These are phyloP conservation scores for Monilinia laxa DNA, from an alignment of 2,329 filamentous ascomycete species.

Conservation along the genomic window DNA sequence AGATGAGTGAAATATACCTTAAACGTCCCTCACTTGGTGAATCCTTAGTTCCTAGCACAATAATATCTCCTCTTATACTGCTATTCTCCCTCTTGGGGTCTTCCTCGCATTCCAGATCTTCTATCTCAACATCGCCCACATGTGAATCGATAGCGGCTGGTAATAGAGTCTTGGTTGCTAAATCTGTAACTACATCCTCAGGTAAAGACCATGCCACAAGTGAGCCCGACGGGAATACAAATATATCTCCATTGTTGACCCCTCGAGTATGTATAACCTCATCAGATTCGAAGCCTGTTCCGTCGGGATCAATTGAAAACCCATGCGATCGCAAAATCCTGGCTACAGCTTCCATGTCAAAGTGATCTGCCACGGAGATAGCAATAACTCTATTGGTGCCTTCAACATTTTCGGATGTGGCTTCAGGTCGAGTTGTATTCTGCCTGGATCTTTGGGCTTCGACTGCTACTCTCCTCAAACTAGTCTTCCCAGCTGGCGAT, in stretches of 20 bases:
- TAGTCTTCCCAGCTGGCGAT: slow-evolving; percentile 62
- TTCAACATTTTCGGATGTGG: slow-evolving; percentile 41
- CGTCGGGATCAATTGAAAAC: slow-evolving; percentile 62
- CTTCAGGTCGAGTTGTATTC: slow-evolving; percentile 37
- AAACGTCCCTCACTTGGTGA: slow-evolving; percentile 44
- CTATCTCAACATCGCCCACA: slow-evolving; percentile 71
- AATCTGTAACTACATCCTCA: slow-evolving; percentile 65
- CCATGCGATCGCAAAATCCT: slow-evolving; percentile 58
- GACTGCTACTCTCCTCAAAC: slow-evolving; percentile 79
- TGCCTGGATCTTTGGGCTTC: slow-evolving; percentile 69
- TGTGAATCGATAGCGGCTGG: slow-evolving; percentile 76
- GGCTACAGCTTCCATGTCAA: slow-evolving; percentile 61
- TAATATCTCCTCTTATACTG: slow-evolving; percentile 80
- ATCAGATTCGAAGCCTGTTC: slow-evolving; percentile 57
- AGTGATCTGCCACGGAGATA: slow-evolving; percentile 62
- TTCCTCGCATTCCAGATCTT: slow-evolving; percentile 84
- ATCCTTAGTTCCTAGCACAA: slow-evolving; percentile 79
- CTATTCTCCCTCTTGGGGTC: slow-evolving; percentile 73
- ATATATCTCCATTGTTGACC: slow-evolving; percentile 76
- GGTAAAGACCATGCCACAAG: slow-evolving; percentile 90
- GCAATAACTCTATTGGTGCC: slow-evolving; percentile 50
- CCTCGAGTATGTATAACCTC: slow-evolving; percentile 64
- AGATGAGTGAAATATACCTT: slow-evolving; percentile 26
- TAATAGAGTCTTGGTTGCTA: slow-evolving; percentile 71
- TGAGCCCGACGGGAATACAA: slow-evolving; percentile 92